phyloP scores from a whole-genome alignment of 2,329 filamentous ascomycete genomes.

The Fusarium sp. region DNA sequence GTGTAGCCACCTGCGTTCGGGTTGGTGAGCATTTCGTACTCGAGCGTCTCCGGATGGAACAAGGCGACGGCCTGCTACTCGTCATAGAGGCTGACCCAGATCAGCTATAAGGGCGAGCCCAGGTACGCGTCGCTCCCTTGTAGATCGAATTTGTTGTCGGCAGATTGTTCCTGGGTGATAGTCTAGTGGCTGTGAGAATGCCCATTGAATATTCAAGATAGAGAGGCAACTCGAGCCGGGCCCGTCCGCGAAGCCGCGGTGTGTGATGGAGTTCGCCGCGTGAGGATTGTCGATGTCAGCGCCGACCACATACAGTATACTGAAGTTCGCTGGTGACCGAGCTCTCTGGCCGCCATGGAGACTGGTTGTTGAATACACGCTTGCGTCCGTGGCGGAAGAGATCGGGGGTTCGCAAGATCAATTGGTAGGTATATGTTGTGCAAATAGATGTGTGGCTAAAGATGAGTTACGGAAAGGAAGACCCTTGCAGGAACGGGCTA shows the following conservation, averaged over 20 bases:
- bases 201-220: conserved; percentile 36
- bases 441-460: too few relatives aligned
- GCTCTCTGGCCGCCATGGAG: too few relatives aligned
- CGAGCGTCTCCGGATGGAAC: conserved; percentile 30
- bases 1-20: conserved; percentile 33
- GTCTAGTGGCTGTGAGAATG: conserved; percentile 40
- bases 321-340: too few relatives aligned
- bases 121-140: conserved; percentile 33
- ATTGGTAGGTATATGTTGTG: too few relatives aligned
- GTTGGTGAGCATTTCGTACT: conserved; percentile 32
- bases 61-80: conserved; percentile 32
- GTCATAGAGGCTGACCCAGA: conserved; percentile 33
- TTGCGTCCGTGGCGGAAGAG: too few relatives aligned
- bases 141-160: background rate
- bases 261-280: background rate
- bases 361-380: too few relatives aligned
- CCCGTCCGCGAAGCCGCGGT: conserved; percentile 32
- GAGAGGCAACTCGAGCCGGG: conserved; percentile 28
- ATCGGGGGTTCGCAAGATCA: too few relatives aligned
- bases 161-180: conserved; percentile 15
- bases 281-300: background rate
- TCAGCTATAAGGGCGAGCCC: conserved; percentile 37
- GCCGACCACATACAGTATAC: conserved; percentile 3
- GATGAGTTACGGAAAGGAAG: too few relatives aligned
- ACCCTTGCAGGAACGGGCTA: too few relatives aligned